Evolutionary conservation across 768 basidiomycete species (phyloP), one percentile per base, ranked within the genome.

Genomic region (Calocybe cyanea): DNA sequence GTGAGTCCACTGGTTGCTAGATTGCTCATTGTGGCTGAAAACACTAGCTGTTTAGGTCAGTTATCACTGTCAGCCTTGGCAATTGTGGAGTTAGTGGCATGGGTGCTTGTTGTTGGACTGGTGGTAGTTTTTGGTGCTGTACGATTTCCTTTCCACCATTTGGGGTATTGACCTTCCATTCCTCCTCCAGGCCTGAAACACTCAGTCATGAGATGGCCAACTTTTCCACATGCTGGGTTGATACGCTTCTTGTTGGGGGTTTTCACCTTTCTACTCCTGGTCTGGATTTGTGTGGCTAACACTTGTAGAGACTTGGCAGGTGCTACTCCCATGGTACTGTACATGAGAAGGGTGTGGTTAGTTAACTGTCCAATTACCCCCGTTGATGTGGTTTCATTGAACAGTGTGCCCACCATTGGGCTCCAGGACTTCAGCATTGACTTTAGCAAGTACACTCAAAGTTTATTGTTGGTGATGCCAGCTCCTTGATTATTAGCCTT

Each of bases 181-280:
- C 38, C 38, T 5, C 38, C 38, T 6, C 38, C 38, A 20, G n/a
- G 38, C n/a, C n/a, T 39, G 38, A 18, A 39, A 19, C 38, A 39
- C 21, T 24, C 19, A 11, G 14, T 19, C 4, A 18, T 39, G 4
- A 24, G 11, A 19, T 39, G 38, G 6, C 38, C 38, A n/a, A 6
- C 7, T 8, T 19, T 14, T 7, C 21, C 21, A 19, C 38, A 39
- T 14, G n/a, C 34, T 7, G 34, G 34, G 14, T 36, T 36, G 14
- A 19, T 36, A 14, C 34, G n/a, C 7, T n/a, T 36, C 34, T 36
- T 19, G 5, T 19, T 19, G 7, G 38, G 19, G 38, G 7, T 11
- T 19, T 39, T 19, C n/a, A 19, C 13, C 20, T 19, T 7, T 19
- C 38, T 39, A 8, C 21, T 9, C 17, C 21, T 9, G 7, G 34